phyloP scores from a whole-genome alignment of 495 filamentous ascomycete species.

The Bacidia gigantensis region DNA sequence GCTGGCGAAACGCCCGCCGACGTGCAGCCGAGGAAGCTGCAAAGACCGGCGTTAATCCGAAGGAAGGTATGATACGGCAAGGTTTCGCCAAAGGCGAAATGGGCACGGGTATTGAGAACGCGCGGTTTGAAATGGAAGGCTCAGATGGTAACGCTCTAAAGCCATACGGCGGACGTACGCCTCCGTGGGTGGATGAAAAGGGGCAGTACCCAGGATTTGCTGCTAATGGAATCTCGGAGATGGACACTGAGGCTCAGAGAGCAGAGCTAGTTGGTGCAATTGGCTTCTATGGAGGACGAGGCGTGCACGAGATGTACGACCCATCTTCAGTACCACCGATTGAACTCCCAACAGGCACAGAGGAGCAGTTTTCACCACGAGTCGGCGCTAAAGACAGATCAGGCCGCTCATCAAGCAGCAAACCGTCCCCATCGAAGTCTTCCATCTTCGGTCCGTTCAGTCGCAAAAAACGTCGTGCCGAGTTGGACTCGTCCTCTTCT shows the following conservation, averaged over 20 bases:
- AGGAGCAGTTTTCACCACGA: not conserved
- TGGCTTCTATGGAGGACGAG: conserved; percentile 4
- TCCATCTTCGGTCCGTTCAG: conserved; percentile 3
- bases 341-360: conserved; percentile 5
- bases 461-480: not conserved
- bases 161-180: conserved; percentile 2
- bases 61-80: conserved; percentile 14
- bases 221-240: conserved; percentile 5
- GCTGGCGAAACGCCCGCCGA: conserved; percentile 6
- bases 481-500: not conserved
- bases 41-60: conserved; percentile 13
- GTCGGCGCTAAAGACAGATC: not conserved
- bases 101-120: conserved; percentile 21
- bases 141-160: conserved; percentile 6
- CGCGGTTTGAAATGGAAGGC: conserved; percentile 12
- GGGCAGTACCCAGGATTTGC: conserved; percentile 5
- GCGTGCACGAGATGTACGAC: conserved; percentile 13
- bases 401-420: not conserved
- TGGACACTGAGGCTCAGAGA: conserved; percentile 1
- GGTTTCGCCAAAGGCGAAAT: conserved; percentile 17
- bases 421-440: not conserved
- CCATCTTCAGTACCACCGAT: conserved; percentile 6
- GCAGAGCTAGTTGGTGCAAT: conserved; percentile 7
- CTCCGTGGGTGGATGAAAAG: conserved; percentile 11
- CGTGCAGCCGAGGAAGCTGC: conserved; percentile 1